phyloP scores from a whole-genome alignment of 2,329 filamentous ascomycete species.

The Penicillium sp. region DNA sequence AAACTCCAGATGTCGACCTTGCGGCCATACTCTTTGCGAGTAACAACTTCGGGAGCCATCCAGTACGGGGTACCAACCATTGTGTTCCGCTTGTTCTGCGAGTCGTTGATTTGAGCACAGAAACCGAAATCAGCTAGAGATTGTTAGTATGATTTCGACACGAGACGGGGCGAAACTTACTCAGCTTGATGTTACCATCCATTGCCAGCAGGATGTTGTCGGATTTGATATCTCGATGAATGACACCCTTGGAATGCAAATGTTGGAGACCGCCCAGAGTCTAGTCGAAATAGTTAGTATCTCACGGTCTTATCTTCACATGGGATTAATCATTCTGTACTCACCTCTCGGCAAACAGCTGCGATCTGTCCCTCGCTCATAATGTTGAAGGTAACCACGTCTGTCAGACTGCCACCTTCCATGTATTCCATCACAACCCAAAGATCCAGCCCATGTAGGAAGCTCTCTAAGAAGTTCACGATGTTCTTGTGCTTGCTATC shows the following conservation, averaged over 20 bases:
- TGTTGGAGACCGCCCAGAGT: conserved; percentile 90
- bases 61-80: conserved; percentile 99
- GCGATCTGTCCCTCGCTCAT: conserved; percentile 98
- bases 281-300: conserved; percentile 38
- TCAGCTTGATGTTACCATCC: conserved; percentile 96
- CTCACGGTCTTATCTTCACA: background rate
- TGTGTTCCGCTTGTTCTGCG: conserved; percentile 93
- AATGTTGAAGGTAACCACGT: conserved; percentile 98
- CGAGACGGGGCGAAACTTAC: conserved; percentile 53
- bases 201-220: conserved; percentile 94
- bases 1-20: conserved; percentile 99
- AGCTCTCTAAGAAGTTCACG: conserved; percentile 99
- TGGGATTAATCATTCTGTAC: conserved; percentile 17
- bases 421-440: conserved; percentile 99
- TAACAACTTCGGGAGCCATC: conserved; percentile 99
- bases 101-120: conserved; percentile 96
- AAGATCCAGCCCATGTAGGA: conserved; percentile 81
- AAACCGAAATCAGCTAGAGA: conserved; percentile 89
- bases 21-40: conserved; percentile 92
- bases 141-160: conserved; percentile 23
- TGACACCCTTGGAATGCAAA: conserved; percentile 94
- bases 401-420: conserved; percentile 95
- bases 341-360: conserved; percentile 82
- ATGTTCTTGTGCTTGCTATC: conserved; percentile 98
- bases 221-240: conserved; percentile 98